phyloP scores from a whole-genome alignment of 75 land plant species.

The Pinus tabuliformis region DNA sequence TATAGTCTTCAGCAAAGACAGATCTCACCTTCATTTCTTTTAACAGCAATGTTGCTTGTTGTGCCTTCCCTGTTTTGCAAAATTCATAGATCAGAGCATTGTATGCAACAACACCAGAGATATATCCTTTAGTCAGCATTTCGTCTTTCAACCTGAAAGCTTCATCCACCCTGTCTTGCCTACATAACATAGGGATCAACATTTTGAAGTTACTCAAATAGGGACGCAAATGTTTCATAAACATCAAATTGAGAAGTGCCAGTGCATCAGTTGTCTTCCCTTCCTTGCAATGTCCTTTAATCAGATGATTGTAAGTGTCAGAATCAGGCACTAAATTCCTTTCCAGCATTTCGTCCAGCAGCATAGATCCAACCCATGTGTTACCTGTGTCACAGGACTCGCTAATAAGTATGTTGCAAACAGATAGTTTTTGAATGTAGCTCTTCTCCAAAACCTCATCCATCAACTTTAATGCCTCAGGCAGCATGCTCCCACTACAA shows the following conservation, averaged over 20 bases:
- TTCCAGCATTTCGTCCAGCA: conserved; percentile 25
- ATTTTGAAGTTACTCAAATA: conserved; percentile 16
- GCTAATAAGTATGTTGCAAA: conserved; percentile 20
- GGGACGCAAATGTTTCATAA: conserved; percentile 12
- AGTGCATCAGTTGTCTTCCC: conserved; percentile 29
- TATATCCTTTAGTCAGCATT: conserved; percentile 11
- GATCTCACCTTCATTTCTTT: conserved; percentile 26
- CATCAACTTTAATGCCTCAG: conserved; percentile 34
- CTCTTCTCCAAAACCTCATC: conserved; percentile 14
- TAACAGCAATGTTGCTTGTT: conserved; percentile 26
- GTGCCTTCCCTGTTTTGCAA: conserved; percentile 25
- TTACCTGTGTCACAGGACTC: conserved; percentile 26
- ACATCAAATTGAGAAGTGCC: conserved; percentile 22
- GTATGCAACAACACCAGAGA: conserved; percentile 7
- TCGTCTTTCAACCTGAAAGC: conserved; percentile 25
- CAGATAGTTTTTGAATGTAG: conserved; percentile 11
- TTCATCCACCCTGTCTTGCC: conserved; percentile 10
- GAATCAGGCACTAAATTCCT: conserved; percentile 20
- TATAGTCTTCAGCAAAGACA: conserved; percentile 12
- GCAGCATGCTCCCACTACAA: conserved; percentile 27
- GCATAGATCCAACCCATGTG: conserved; percentile 16
- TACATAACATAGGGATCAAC: conserved; percentile 32
- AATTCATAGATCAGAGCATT: conserved; percentile 35
- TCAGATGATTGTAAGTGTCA: conserved; percentile 23
- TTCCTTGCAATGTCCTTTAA: conserved; percentile 35